These are phyloP conservation scores for Alnus rubra DNA, from an alignment of 306 rosid species.

Conservation along the genomic window DNA sequence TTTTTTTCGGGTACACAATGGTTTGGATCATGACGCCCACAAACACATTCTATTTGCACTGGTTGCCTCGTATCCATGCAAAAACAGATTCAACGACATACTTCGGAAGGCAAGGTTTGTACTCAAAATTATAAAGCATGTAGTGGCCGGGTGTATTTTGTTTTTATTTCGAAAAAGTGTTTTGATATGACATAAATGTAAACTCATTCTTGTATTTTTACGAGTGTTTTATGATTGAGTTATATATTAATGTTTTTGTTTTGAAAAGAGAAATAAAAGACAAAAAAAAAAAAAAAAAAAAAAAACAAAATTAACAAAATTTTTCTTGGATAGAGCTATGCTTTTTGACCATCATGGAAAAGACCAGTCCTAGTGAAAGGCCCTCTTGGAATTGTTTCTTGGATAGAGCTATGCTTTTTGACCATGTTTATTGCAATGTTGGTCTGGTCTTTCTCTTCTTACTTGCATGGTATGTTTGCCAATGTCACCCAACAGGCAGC, in stretches of 20 bases:
- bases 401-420: slow-evolving; percentile 41
- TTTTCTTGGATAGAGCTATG: no score
- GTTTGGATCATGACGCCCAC: slow-evolving; percentile 60
- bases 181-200: no score
- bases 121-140: not conserved
- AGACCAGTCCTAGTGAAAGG: slow-evolving; percentile 45
- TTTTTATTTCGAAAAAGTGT: no score
- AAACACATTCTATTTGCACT: slow-evolving; percentile 35
- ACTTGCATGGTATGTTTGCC: slow-evolving; percentile 44
- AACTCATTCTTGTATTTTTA: no score
- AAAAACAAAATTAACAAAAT: no score
- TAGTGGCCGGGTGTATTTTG: no score
- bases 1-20: slow-evolving; percentile 43
- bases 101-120: slow-evolving; percentile 52
- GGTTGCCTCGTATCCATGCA: slow-evolving; percentile 42
- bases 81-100: slow-evolving; percentile 49
- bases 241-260: no score
- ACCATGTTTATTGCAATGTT: slow-evolving; percentile 48
- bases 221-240: no score
- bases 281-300: no score
- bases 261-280: no score
- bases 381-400: slow-evolving; percentile 56
- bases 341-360: slow-evolving; percentile 47
- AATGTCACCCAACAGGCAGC: slow-evolving; percentile 26
- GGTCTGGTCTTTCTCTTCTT: slow-evolving; percentile 52